Conservation (phyloP, 2,329 filamentous ascomycete genomes). For the Colletotrichum tropicicola region DNA sequence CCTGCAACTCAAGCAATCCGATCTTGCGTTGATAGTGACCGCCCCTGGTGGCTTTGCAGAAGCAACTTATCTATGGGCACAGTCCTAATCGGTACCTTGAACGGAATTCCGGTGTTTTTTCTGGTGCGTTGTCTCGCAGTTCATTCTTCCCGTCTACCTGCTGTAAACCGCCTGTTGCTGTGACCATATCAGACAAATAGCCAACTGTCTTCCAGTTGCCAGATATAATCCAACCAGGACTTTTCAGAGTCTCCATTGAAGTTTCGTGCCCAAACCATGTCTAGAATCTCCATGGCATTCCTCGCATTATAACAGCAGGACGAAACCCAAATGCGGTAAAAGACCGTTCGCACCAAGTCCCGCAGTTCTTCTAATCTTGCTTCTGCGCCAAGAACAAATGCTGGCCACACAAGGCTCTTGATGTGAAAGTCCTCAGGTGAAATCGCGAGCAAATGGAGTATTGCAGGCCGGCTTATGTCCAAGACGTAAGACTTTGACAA, state of each 20-base stretch:
- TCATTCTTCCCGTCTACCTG: too few relatives aligned
- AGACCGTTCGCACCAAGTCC: background rate
- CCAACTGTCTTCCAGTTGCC: slow-evolving; percentile 20
- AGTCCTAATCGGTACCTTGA: too few relatives aligned
- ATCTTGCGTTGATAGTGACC: background rate
- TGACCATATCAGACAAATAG: slow-evolving; percentile 1
- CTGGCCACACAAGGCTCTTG: slow-evolving; percentile 24
- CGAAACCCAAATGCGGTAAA: slow-evolving; percentile 15
- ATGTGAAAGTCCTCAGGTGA: slow-evolving; percentile 15
- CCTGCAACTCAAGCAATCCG: background rate
- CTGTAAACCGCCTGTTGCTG: background rate
- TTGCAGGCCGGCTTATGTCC: background rate
- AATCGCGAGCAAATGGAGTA: slow-evolving; percentile 8
- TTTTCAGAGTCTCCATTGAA: background rate
- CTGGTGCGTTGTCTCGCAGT: too few relatives aligned
- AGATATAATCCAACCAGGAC: slow-evolving; percentile 15
- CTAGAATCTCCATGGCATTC: slow-evolving; percentile 10
- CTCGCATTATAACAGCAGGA: slow-evolving; percentile 22
- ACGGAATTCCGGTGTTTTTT: too few relatives aligned
- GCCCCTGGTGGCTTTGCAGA: too few relatives aligned
- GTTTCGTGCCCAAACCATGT: slow-evolving; percentile 11
- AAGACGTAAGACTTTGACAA: background rate
- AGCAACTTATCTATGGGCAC: too few relatives aligned
- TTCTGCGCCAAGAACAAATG: slow-evolving; percentile 15
- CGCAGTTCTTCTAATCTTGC: background rate